phyloP scores from a whole-genome alignment of 1,284 basidiomycete genomes.

The Inonotus hispidus region DNA sequence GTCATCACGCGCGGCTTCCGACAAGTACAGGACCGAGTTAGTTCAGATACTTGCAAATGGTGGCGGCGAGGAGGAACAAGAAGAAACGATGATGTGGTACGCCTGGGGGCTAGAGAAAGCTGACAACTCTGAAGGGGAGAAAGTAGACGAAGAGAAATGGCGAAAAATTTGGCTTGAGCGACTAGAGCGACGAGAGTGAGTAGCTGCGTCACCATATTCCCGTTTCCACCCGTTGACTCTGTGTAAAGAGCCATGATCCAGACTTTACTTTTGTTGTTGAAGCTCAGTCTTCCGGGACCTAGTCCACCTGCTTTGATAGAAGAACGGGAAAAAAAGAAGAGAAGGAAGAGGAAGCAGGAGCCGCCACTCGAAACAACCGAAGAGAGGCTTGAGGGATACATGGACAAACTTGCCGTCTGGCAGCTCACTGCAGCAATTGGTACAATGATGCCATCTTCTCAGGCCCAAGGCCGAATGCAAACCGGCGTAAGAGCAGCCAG shows the following conservation, averaged over 20 bases:
- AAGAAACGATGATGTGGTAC: constrained; percentile 72
- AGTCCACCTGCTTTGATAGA: constrained; percentile 20
- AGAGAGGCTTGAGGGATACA: constrained; percentile 60
- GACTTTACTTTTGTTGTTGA: constrained; percentile 59
- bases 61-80: constrained; percentile 53
- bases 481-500: constrained; percentile 33
- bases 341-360: constrained; percentile 29
- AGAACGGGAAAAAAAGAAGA: constrained; percentile 3
- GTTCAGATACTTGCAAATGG: constrained; percentile 49
- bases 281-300: constrained; percentile 56
- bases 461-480: constrained; percentile 7
- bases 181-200: constrained; percentile 70
- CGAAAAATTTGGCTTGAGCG: constrained; percentile 49
- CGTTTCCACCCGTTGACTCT: background rate
- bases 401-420: constrained; percentile 74
- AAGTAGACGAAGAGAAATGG: constrained; percentile 41
- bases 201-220: constrained; percentile 3
- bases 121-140: constrained; percentile 13
- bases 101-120: constrained; percentile 53
- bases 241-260: constrained; percentile 61
- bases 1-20: constrained; percentile 45
- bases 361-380: constrained; percentile 27
- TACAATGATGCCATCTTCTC: constrained; percentile 20
- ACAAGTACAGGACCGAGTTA: constrained; percentile 62
- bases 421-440: constrained; percentile 50